Percentiles rank a stretch among this genome's conserved stretches.
These are phyloP conservation scores for Theileria annulata DNA, from an alignment of 169 alveolate species.

Conservation along the genomic window DNA sequence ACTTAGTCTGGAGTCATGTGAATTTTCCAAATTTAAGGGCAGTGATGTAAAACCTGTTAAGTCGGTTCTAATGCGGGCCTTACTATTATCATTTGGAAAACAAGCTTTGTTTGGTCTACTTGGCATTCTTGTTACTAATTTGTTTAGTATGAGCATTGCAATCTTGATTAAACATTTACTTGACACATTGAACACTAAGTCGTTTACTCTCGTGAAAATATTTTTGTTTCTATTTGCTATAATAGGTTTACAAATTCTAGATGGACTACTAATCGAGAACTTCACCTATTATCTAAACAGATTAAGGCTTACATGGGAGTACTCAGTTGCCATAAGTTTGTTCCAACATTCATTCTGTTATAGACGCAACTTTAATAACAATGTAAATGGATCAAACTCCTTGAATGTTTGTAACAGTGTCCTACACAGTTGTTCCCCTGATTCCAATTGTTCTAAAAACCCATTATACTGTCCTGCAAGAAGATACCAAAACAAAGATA, in stretches of 20 bases:
- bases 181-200: background rate
- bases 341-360: constrained; percentile 55
- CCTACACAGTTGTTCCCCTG: background rate
- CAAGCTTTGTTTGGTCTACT: constrained; percentile 6
- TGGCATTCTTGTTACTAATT: constrained; percentile 21
- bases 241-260: constrained; percentile 2
- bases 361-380: constrained; percentile 7
- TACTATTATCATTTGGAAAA: constrained; percentile 29
- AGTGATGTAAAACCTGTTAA: background rate
- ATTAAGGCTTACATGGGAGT: constrained; percentile 22
- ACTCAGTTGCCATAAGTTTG: constrained; percentile 35
- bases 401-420: background rate
- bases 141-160: constrained; percentile 22
- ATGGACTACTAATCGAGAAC: constrained; percentile 28
- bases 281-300: constrained; percentile 29
- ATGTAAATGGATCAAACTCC: background rate
- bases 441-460: constrained; percentile 15
- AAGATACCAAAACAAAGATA: constrained; percentile 40
- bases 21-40: background rate
- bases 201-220: background rate
- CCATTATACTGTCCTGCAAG: constrained; percentile 57
- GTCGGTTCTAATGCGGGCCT: constrained; percentile 17
- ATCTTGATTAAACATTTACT: background rate
- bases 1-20: constrained; percentile 25
- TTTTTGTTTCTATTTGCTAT: background rate